Base-by-base conservation (phyloP, 768 basidiomycete species). In the Macrolepiota fuliginosa region DNA sequence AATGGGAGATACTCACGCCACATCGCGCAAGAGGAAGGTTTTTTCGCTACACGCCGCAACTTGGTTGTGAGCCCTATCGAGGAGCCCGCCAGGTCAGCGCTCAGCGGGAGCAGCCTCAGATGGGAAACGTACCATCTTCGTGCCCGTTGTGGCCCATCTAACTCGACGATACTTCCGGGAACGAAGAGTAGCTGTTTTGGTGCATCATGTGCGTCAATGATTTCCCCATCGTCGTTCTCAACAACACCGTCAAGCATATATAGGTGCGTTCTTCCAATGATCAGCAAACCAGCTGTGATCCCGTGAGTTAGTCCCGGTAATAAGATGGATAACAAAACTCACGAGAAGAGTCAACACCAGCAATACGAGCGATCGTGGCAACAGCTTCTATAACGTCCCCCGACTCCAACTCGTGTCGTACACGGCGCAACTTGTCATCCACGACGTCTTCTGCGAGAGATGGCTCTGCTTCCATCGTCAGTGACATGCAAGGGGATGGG, bases 321-420 rank as follows among this genome's bases (percentile, higher is more conserved):
- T 52, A 52, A 11, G 37, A 24, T 27, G 27, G 35, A 25, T 55
- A 11, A n/a, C 32, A 52, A 62, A 47, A 78, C 90, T 70, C 64
- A 95, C 94, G 94, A 62, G 89, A 93, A 15, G 93, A 92, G 72
- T 97, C 96, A 3, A 98, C 92, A 1, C 95, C 96, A 13, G 86
- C 87, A 53, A 97, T 86, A 12, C 94, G 84, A 5, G 92, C 91
- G 51, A 96, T 92, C 11, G 95, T 98, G 56, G 83, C 83, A 6
- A 92, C 86, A 13, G 87, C 92, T 65, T 96, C 92, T 37, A 98
- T 92, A 7, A 94, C 83, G 71, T 98, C 95, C 3, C 92, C 92
- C 24, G 91, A 86, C 69, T 95, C 92, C 25, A 96, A 79, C 62
- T 94, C 89, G 67, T 94, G 92, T 42, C 93, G 82, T 6, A 97